Percentiles rank a stretch among this genome's conserved stretches.
These are phyloP conservation scores for Calonectria hawksworthii DNA, from an alignment of 2,329 filamentous ascomycete species.

Conservation along the genomic window DNA sequence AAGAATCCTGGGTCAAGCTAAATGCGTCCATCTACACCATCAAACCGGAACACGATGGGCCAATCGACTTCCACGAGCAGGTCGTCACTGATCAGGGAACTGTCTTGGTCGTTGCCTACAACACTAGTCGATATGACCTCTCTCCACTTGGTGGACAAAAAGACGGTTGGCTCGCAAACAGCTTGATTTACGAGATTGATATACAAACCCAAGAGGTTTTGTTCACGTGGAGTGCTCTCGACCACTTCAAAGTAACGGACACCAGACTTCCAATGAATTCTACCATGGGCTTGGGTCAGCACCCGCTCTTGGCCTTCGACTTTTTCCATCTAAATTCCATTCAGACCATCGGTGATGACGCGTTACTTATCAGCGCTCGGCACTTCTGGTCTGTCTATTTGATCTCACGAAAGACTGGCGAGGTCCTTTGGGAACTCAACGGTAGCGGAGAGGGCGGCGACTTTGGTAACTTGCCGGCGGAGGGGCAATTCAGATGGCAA, in stretches of 20 bases:
- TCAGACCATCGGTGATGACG: slow-evolving; percentile 37
- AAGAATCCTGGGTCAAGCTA: slow-evolving; percentile 29
- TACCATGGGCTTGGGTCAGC: slow-evolving; percentile 28
- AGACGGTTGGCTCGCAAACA: slow-evolving; percentile 45
- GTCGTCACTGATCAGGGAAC: slow-evolving; percentile 39
- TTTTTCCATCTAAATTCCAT: slow-evolving; percentile 47
- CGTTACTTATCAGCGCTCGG: slow-evolving; percentile 39
- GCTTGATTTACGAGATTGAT: slow-evolving; percentile 58
- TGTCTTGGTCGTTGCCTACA: slow-evolving; percentile 43
- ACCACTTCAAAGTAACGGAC: slow-evolving; percentile 43
- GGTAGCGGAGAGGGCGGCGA: slow-evolving; percentile 41
- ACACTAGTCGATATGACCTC: slow-evolving; percentile 38
- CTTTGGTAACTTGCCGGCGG: slow-evolving; percentile 39
- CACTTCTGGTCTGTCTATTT: slow-evolving; percentile 42
- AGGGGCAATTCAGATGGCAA: slow-evolving; percentile 53
- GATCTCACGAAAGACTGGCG: slow-evolving; percentile 38
- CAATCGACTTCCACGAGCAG: slow-evolving; percentile 43
- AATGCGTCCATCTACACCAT: slow-evolving; percentile 25
- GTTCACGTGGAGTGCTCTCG: slow-evolving; percentile 57
- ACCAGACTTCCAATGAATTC: slow-evolving; percentile 31
- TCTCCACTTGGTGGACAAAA: slow-evolving; percentile 32
- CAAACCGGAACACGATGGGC: not conserved
- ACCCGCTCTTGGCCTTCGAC: slow-evolving; percentile 30
- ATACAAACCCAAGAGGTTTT: slow-evolving; percentile 54
- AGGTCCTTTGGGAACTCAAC: slow-evolving; percentile 43